Evolutionary conservation across 2,329 filamentous ascomycete genomes (phyloP), one percentile per base, ranked within the genome.

Genomic region (Nigrograna mackinnonii): DNA sequence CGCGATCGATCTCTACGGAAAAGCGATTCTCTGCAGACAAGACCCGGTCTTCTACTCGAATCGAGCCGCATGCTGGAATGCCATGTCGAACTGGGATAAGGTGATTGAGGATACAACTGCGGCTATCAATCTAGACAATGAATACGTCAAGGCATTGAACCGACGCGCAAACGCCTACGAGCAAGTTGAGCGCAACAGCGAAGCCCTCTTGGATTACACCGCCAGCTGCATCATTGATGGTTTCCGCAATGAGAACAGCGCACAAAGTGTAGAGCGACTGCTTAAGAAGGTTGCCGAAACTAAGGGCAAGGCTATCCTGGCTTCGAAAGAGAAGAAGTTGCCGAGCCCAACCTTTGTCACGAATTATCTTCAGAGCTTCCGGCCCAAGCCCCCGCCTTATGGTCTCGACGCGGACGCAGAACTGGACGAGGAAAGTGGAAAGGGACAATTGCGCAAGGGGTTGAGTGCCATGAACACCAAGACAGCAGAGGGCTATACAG

Each of bases 11-110:
- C 84, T 99, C 24, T 99, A 99, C 74, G 89, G 89, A 55, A 89
- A 95, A 75, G 94, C 94, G 37, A 95, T 99, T 60, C 77, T 97
- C 38, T 97, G 94, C 86, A 95, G 94, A 76, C 87, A 91, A 44
- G 94, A 99, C 64, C 91, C 94, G 22, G 91, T 99, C 68, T 99
- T 94, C 79, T 99, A 95, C 80, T 97, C 94, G 52, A 99, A 99
- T 80, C 87, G 94, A 59, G 94, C 94, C 44, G 94, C 94, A 41
- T 99, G 94, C 80, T 95, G 91, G 77, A 97, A 96, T 68, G 91
- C 94, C 54, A 84, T 94, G 66, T 85, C 84, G 53, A 82, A 96
- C 60, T 99, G 92, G 91, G 87, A 95, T 37, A 92, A 94, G 77
- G 94, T 97, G 44, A 87, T 99, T 50, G 92, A 95, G 62, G 94